Base-by-base conservation (phyloP, 352 stramenopile species). In the Discostella stelligera region DNA sequence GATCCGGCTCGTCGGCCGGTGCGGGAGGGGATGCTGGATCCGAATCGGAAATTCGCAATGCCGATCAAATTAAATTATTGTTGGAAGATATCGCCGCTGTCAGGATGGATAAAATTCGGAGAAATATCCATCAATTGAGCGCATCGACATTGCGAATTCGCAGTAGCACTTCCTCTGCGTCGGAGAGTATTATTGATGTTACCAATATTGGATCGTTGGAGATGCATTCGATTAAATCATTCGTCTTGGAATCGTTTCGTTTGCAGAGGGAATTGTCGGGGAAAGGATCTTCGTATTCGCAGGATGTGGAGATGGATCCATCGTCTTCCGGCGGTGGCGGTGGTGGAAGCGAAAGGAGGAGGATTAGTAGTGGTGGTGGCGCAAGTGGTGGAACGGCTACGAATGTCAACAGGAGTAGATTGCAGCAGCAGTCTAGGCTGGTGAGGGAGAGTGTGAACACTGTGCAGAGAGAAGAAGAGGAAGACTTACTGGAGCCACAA, bases 151-250 rank as follows among this genome's bases (percentile, higher is more conserved):
- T 79, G 54, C 48, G 37, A 10, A 39, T 20, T 13, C 58, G 50
- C 0, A 53, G 65, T 20, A 37, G 21, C 39, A 49, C 44, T 37
- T n/a, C n/a, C n/a, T n/a, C 23, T 2, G 65, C 63, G 21, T 21
- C 59, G 25, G 60, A 86, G 14, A 73, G 67, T 9, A 66, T 85
- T 59, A 88, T 91, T 73, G 71, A 83, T 67, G 83, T 93, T 3
- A 85, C 80, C 0, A 84, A 85, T 30, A 91, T 93, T 84, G 79
- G 68, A 20, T 83, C 65, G 54, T 60, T 84, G 32, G 87, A 91
- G 72, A 75, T 93, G 72, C 79, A 83, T 46, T 61, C 70, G 7
- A 68, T 93, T 23, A 74, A 79, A 50, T 71, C 83, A 7, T 89
- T 92, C 74, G 73, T 91, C 9, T 67, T 74, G 30, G 74, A 85